Conservation (phyloP, 78 protist species). For the Anaeramoeba ignava region DNA sequence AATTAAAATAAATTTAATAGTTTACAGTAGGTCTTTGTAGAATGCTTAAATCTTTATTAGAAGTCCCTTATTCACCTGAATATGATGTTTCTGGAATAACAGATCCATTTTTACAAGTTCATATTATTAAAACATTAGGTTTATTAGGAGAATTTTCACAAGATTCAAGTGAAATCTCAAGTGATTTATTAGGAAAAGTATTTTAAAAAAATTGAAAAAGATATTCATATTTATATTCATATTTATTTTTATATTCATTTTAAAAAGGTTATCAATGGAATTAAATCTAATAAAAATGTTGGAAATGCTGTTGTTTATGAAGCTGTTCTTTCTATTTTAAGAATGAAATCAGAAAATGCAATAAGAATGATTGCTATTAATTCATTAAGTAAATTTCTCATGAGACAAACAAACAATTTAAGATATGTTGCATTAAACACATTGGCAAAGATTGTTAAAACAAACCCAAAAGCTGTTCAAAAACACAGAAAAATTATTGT, state of each 20-base stretch:
- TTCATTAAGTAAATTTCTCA: slow-evolving; percentile 83
- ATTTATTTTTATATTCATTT: no score
- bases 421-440: slow-evolving; percentile 75
- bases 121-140: slow-evolving; percentile 63
- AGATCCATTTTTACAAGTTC: slow-evolving; percentile 93
- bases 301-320: slow-evolving; percentile 92
- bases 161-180: slow-evolving; percentile 65
- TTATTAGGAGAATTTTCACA: slow-evolving; percentile 51
- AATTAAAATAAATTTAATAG: no score
- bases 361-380: slow-evolving; percentile 83
- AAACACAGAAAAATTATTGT: slow-evolving; percentile 78
- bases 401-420: no score
- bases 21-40: no score
- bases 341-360: no score
- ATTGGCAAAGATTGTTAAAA: slow-evolving; percentile 43
- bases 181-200: slow-evolving; percentile 87
- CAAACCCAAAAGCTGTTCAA: slow-evolving; percentile 75
- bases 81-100: slow-evolving; percentile 86
- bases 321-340: slow-evolving; percentile 80
- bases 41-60: slow-evolving; percentile 58
- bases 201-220: no score
- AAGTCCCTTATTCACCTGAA: slow-evolving; percentile 67
- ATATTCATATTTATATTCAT: no score
- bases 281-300: slow-evolving; percentile 68
- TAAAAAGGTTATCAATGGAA: slow-evolving; percentile 91